Evolutionary conservation across 495 filamentous ascomycete genomes (phyloP), one percentile per base, ranked within the genome.

Genomic region (Lasiosphaeria miniovina): DNA sequence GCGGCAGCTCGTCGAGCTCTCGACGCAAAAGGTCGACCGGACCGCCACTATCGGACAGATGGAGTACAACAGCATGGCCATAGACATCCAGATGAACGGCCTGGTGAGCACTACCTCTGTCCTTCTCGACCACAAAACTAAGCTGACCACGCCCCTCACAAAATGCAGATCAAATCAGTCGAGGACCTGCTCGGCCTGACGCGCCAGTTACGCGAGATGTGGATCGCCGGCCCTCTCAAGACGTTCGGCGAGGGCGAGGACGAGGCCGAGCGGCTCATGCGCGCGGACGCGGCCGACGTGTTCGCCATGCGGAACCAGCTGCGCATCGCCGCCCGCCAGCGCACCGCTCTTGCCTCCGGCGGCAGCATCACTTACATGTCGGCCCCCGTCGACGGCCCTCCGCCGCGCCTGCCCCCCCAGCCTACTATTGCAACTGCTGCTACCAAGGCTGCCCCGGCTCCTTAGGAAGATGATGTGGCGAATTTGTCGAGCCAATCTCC

Each of bases 121-220:
- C 53, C 36, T 24, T 24, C 53, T 41, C 14, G 14, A n/a, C 35
- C 33, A 24, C 36, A 10, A 1, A 15, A 61, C 62, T 6, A n/a
- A 4, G n/a, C 49, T 57, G 49, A 61, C 54, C 40, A 5, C 11
- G 1, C 5, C 24, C 32, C 9, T 65, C 32, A 49, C 64, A 3
- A 6, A 12, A 8, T n/a, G n/a, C 62, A 77, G 65, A 55, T 74
- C 54, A 61, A 75, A 55, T 65, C 64, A 0, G 62, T 63, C 2
- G 69, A 74, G 9, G 72, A 74, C 49, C 69, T 80, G 0, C 66
- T 78, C 4, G 45, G 65, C 4, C 61, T 80, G 3, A 80, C 66
- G 38, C 71, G 76, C 49, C 69, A 72, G 57, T 66, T 80, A 35
- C 73, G 76, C 55, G 68, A 72, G 31, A 69, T 80, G 2, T 80